Base-by-base conservation (phyloP, 306 rosid species). In the Cucurbita maxima region DNA sequence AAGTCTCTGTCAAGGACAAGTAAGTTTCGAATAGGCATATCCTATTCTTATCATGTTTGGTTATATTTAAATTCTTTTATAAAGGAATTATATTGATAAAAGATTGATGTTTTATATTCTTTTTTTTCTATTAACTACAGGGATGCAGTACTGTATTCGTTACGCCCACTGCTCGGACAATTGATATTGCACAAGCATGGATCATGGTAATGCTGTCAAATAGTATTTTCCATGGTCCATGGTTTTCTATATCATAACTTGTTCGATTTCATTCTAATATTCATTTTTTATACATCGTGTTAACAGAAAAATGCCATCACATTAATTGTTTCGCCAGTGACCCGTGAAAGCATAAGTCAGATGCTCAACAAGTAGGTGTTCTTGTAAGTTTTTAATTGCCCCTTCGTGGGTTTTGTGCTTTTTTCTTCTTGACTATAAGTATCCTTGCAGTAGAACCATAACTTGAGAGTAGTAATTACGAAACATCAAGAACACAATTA, bases 81-180 rank as follows among this genome's bases (percentile, higher is more conserved):
- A 48, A 48, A 48, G 19, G 43, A 68, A 30, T 25, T 69, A 15
- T 47, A 69, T 30, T 69, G 14, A 5, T 19, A 20, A 56, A 40
- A 38, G 48, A 10, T 55, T 37, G 41, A 37, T 41, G 4, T 41
- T 19, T 58, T 56, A 19, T 55, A n/a, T 30, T 30, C 10, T 16
- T 9, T 40, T 9, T 40, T 81, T 85, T 88, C 84, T 73, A 78
- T 86, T 90, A 87, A 86, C 84, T 83, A 4, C 83, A 92, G 98
- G 98, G 98, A 76, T 93, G 96, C 82, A 96, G 91, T 84, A 93
- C 97, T 51, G 98, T 83, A 74, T 93, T 93, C 80, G 98, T 93
- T 62, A 90, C 98, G 57, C 92, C 97, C 85, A 90, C 98, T 10
- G 98, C 98, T 82, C 97, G 97, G 81, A 86, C 98, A 64, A 87